These are phyloP conservation scores for Blastobotrys muscicola DNA, from an alignment of 805 yeast genomes.

Conservation along the genomic window DNA sequence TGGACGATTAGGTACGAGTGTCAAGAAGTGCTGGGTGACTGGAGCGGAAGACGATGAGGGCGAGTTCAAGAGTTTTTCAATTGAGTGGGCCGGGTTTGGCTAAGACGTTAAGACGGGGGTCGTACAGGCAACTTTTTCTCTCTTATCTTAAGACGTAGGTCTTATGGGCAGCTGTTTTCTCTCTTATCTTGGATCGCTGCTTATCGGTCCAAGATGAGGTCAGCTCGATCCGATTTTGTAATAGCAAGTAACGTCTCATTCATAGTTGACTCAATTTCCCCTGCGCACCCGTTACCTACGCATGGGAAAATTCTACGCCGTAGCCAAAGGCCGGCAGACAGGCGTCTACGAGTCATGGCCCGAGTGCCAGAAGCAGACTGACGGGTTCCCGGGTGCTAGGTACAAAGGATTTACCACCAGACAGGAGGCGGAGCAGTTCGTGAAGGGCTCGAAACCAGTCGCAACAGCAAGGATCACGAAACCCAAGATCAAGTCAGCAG, in stretches of 20 bases:
- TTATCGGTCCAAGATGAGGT: too few species aligned
- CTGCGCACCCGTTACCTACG: too few species aligned
- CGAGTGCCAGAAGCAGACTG: constrained; percentile 32
- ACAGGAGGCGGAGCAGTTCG: constrained; percentile 42
- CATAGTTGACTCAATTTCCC: too few species aligned
- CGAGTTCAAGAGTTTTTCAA: constrained; percentile 44
- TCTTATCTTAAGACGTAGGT: too few species aligned
- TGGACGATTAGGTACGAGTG: constrained; percentile 90
- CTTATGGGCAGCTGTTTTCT: too few species aligned
- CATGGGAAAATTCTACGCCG: constrained; percentile 39
- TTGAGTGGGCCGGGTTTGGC: constrained; percentile 98
- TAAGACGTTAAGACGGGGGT: too few species aligned
- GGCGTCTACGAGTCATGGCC: constrained; percentile 66
- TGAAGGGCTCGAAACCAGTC: constrained; percentile 8
- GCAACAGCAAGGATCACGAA: too few species aligned
- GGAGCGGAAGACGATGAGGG: constrained; percentile 26
- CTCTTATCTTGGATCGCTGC: too few species aligned
- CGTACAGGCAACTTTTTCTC: too few species aligned
- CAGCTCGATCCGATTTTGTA: too few species aligned
- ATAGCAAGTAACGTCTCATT: too few species aligned
- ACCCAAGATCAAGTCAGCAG: too few species aligned
- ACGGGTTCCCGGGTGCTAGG: constrained; percentile 46
- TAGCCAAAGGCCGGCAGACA: constrained; percentile 38
- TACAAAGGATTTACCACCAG: constrained; percentile 45
- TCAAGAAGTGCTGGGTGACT: constrained; percentile 71